Conservation (phyloP, 345 rosid genomes). For the Eucalyptus guilfoylei region DNA sequence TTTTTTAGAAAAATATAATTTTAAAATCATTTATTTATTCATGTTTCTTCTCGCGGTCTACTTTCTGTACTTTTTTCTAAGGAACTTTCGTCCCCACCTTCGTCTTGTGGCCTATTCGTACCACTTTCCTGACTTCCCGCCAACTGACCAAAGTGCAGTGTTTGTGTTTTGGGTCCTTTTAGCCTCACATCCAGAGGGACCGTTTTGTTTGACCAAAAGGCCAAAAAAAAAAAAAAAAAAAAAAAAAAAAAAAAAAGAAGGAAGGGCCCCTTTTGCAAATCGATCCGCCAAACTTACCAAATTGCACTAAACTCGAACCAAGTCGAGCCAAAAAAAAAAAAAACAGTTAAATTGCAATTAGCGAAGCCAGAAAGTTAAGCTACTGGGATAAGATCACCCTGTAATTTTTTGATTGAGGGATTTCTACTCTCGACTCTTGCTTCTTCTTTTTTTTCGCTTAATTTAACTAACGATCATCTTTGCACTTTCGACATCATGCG, state of each 20-base stretch:
- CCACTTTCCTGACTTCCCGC: background rate
- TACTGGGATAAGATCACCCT: background rate
- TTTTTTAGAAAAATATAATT: too few species aligned
- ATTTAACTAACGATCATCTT: fast-evolving
- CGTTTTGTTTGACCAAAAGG: too few species aligned
- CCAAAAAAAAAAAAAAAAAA: too few species aligned
- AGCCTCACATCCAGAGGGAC: background rate
- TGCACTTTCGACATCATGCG: fast-evolving
- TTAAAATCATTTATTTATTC: background rate
- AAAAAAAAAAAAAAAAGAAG: too few species aligned
- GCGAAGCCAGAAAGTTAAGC: background rate
- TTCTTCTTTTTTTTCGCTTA: fast-evolving
- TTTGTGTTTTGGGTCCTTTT: background rate
- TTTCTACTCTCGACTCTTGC: background rate
- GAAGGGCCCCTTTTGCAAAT: background rate
- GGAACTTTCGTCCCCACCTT: background rate
- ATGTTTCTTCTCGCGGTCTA: background rate
- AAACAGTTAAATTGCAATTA: background rate
- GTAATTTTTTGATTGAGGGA: background rate
- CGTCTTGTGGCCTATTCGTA: background rate
- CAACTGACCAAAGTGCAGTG: background rate
- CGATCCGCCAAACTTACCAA: background rate
- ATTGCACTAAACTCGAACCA: background rate
- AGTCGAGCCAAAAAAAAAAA: background rate
- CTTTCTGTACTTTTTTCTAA: background rate